Percentiles rank a stretch among this genome's conserved stretches.
Conservation (phyloP, 2,329 filamentous ascomycete genomes). For the Fusarium nanum region DNA sequence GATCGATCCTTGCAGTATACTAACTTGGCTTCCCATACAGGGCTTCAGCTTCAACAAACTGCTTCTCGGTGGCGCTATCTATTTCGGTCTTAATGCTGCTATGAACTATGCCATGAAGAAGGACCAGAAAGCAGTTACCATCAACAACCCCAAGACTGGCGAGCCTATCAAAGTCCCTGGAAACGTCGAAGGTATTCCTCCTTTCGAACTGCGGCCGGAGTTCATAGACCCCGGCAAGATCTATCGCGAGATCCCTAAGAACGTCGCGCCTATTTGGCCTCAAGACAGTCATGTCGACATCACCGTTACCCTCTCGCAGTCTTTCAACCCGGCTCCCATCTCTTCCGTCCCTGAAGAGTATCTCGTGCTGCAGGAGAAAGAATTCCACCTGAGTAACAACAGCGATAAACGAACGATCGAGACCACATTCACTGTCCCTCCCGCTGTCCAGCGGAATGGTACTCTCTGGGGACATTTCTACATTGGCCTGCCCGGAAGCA, state of each 20-base stretch:
- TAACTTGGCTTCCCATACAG: constrained; percentile 38
- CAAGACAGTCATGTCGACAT: constrained; percentile 83
- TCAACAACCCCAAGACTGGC: constrained; percentile 62
- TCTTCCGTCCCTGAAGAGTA: constrained; percentile 72
- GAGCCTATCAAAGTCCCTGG: constrained; percentile 64
- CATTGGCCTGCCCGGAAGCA: constrained; percentile 78
- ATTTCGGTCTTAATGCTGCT: constrained; percentile 68
- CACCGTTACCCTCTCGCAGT: constrained; percentile 83
- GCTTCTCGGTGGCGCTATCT: constrained; percentile 65
- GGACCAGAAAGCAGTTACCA: constrained; percentile 59
- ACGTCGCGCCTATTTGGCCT: constrained; percentile 89
- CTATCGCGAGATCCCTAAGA: constrained; percentile 74
- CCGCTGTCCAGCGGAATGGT: constrained; percentile 86
- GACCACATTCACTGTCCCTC: constrained; percentile 81
- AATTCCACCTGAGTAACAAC: constrained; percentile 82
- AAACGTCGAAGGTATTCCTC: constrained; percentile 68
- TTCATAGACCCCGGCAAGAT: constrained; percentile 63
- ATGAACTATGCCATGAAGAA: constrained; percentile 66
- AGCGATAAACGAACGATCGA: constrained; percentile 82
- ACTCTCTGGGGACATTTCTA: constrained; percentile 97
- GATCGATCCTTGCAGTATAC: neutral
- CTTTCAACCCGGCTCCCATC: constrained; percentile 75
- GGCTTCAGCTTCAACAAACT: constrained; percentile 59
- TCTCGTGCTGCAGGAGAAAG: constrained; percentile 82
- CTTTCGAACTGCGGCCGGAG: constrained; percentile 73